Evolutionary conservation across 1,139 yeast genomes (phyloP).

Genomic region (Trichomonascaceae sp.): DNA sequence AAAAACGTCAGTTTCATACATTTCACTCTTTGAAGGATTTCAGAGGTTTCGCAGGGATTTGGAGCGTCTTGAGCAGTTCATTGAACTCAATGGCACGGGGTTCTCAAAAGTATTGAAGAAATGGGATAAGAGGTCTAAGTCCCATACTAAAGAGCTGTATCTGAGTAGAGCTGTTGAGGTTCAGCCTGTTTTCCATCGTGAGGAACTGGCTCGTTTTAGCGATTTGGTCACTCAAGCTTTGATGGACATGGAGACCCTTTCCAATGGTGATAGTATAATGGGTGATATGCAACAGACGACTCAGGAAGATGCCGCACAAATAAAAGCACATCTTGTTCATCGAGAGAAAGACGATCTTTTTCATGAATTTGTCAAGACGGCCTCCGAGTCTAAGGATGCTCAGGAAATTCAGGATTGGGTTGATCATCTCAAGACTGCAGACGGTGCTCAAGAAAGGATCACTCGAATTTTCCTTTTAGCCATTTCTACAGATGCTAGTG

Average conservation of each 20-base stretch:
- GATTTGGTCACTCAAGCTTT: slow-evolving; percentile 73
- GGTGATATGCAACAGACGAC: slow-evolving; percentile 21
- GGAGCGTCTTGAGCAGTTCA: slow-evolving; percentile 82
- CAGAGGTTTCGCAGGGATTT: slow-evolving; percentile 85
- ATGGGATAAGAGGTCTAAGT: slow-evolving; percentile 96
- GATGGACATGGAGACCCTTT: slow-evolving; percentile 78
- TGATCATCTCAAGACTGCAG: slow-evolving; percentile 44
- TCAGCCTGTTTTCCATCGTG: slow-evolving; percentile 92
- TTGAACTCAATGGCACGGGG: slow-evolving; percentile 91
- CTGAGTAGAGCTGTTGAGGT: slow-evolving; percentile 89
- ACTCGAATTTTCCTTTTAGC: slow-evolving; percentile 63
- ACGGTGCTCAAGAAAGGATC: slow-evolving; percentile 41
- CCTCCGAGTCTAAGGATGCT: slow-evolving; percentile 31
- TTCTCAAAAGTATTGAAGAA: slow-evolving; percentile 91
- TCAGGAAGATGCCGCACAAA: slow-evolving; percentile 3
- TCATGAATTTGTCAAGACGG: slow-evolving; percentile 56
- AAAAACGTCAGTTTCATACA: slow-evolving; percentile 50
- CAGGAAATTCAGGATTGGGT: slow-evolving; percentile 35
- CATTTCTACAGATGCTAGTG: slow-evolving; percentile 43
- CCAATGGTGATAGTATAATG: slow-evolving; percentile 59
- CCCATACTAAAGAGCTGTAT: slow-evolving; percentile 89
- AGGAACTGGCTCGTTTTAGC: slow-evolving; percentile 76
- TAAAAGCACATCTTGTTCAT: slow-evolving; percentile 12
- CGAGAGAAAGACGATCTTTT: slow-evolving; percentile 52
- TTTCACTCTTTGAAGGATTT: slow-evolving; percentile 76